These are phyloP conservation scores for Phialophora verrucosa DNA, from an alignment of 2,329 filamentous ascomycete species.

Conservation along the genomic window DNA sequence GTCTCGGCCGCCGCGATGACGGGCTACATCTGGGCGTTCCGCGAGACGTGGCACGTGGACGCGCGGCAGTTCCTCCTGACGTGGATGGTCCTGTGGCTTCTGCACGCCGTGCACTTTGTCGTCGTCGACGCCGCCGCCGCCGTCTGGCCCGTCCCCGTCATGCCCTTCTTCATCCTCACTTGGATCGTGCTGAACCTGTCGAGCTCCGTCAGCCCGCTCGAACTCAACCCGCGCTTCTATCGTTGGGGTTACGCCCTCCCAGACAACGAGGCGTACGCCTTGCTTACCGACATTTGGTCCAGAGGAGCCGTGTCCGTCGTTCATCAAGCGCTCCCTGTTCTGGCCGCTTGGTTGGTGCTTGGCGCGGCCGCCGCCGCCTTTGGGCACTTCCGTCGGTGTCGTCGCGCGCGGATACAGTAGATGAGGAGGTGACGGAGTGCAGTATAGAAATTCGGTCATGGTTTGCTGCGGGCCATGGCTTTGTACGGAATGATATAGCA, in stretches of 20 bases:
- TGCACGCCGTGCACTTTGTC: constrained; percentile 53
- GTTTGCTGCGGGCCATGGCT: not conserved
- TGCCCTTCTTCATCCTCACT: constrained; percentile 52
- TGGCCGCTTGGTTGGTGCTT: constrained; percentile 50
- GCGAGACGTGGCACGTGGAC: constrained; percentile 48
- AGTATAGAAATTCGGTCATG: too few relatives aligned
- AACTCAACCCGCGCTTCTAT: constrained; percentile 52
- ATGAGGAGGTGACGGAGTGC: not conserved
- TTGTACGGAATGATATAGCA: not conserved
- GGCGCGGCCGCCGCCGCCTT: constrained; percentile 19
- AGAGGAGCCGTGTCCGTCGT: constrained; percentile 51
- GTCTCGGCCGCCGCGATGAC: constrained; percentile 49
- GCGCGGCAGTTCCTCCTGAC: constrained; percentile 50
- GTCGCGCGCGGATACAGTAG: not conserved
- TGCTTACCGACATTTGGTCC: constrained; percentile 54
- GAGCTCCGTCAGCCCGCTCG: constrained; percentile 52
- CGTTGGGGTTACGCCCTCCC: constrained; percentile 50
- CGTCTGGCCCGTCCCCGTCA: constrained; percentile 48
- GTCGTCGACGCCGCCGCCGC: constrained; percentile 53
- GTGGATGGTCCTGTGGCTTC: constrained; percentile 55
- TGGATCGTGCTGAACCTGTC: constrained; percentile 55
- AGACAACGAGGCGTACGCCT: constrained; percentile 49
- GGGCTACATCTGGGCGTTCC: constrained; percentile 51
- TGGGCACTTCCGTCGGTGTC: constrained; percentile 15
- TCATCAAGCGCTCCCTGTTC: constrained; percentile 49